Conservation (phyloP, 495 filamentous ascomycete species). For the Aspergillus coremiiformis region DNA sequence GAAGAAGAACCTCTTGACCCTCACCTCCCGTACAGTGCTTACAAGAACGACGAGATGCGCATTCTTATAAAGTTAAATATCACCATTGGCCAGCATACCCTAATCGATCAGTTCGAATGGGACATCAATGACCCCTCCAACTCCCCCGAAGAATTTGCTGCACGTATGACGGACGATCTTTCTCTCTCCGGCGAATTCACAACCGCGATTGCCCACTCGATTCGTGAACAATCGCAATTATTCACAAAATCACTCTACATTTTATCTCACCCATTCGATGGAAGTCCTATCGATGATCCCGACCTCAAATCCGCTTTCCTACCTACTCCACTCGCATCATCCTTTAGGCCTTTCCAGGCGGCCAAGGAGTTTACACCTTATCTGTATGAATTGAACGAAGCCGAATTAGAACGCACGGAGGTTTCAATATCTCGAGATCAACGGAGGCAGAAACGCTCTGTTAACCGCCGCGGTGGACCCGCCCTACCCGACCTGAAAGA, state of each 20-base stretch:
- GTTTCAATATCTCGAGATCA: conserved; percentile 89
- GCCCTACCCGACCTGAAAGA: conserved; percentile 93
- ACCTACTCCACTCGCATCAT: conserved; percentile 69
- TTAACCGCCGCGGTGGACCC: conserved; percentile 91
- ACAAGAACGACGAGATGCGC: conserved; percentile 98
- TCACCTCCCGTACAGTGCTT: conserved; percentile 81
- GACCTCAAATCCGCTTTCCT: conserved; percentile 82
- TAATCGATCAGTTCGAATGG: conserved; percentile 98
- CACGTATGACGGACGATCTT: conserved; percentile 81
- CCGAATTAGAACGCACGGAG: conserved; percentile 83
- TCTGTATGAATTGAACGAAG: conserved; percentile 87
- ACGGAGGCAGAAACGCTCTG: conserved; percentile 86
- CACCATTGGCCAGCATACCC: conserved; percentile 88
- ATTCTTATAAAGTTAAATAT: conserved; percentile 94
- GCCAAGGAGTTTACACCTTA: conserved; percentile 90
- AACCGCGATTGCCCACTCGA: conserved; percentile 93
- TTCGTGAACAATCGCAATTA: conserved; percentile 88
- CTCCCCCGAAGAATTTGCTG: conserved; percentile 88
- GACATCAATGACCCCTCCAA: conserved; percentile 94
- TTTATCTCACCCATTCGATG: conserved; percentile 89
- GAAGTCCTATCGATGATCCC: conserved; percentile 82
- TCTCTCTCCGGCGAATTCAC: conserved; percentile 93
- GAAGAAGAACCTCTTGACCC: conserved; percentile 88
- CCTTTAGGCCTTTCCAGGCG: conserved; percentile 82
- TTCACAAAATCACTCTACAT: conserved; percentile 93